Percentiles rank a stretch among this genome's conserved stretches.
phyloP scores from a whole-genome alignment of 768 basidiomycete genomes.

The Multifurca ochricompacta region DNA sequence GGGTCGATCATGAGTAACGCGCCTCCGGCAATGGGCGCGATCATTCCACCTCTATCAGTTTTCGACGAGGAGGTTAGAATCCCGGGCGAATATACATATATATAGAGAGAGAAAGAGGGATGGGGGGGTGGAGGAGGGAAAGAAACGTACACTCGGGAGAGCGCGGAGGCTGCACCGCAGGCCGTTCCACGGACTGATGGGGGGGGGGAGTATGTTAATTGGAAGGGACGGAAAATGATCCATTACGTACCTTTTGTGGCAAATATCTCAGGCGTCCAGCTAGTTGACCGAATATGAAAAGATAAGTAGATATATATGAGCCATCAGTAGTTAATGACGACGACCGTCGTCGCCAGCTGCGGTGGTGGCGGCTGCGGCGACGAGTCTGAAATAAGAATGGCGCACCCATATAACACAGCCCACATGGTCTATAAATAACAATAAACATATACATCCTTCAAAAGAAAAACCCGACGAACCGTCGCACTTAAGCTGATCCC shows the following conservation, averaged over 20 bases:
- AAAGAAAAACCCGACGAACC: slow-evolving; percentile 30
- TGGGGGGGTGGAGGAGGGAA: too few relatives aligned
- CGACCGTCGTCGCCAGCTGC: too few relatives aligned
- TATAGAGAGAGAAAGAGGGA: not conserved
- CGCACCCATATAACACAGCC: slow-evolving; percentile 72
- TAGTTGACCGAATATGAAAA: slow-evolving; percentile 21
- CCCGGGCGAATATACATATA: slow-evolving; percentile 1
- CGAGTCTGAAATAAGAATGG: too few relatives aligned
- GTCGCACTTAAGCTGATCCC: slow-evolving; percentile 74
- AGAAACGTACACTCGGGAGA: slow-evolving; percentile 69
- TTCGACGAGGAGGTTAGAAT: not conserved
- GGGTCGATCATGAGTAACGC: slow-evolving; percentile 56
- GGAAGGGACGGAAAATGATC: not conserved
- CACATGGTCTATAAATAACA: slow-evolving; percentile 50
- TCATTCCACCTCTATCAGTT: slow-evolving; percentile 68
- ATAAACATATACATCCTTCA: not conserved
- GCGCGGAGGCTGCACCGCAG: slow-evolving; percentile 77
- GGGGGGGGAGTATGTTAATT: not conserved
- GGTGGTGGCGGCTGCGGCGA: too few relatives aligned
- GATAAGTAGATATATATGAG: too few relatives aligned
- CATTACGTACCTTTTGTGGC: slow-evolving; percentile 53
- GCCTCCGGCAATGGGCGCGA: slow-evolving; percentile 76
- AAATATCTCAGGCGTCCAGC: slow-evolving; percentile 85
- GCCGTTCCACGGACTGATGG: slow-evolving; percentile 73
- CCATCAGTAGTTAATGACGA: too few relatives aligned